These are phyloP conservation scores for Cyclotella kingstonii DNA, from an alignment of 108 stramenopile species.

Conservation along the genomic window DNA sequence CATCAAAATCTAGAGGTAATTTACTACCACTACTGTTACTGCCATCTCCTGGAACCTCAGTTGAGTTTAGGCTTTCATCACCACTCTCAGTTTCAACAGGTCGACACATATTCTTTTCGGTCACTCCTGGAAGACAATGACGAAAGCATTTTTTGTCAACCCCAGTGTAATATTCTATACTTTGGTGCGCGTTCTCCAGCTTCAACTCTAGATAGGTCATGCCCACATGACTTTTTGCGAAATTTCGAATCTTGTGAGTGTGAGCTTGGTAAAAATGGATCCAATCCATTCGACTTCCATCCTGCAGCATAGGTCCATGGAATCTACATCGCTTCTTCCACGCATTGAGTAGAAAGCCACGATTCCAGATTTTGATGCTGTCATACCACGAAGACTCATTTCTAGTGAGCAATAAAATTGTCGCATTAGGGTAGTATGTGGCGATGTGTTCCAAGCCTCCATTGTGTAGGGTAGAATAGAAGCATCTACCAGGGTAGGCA, in stretches of 20 bases:
- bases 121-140: constrained; percentile 18
- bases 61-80: no score
- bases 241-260: constrained; percentile 14
- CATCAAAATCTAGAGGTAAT: no score
- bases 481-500: constrained; percentile 13
- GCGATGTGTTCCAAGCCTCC: constrained; percentile 34
- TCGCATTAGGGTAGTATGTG: constrained; percentile 20
- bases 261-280: constrained; percentile 19
- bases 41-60: no score
- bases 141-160: constrained; percentile 1
- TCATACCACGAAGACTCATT: constrained; percentile 10
- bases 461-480: constrained; percentile 29
- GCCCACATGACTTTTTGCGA: constrained; percentile 3
- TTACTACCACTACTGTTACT: no score
- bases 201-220: constrained; percentile 24
- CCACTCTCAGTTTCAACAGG: no score
- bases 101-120: no score
- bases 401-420: constrained; percentile 21
- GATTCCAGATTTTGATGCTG: constrained; percentile 8
- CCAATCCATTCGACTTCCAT: constrained; percentile 15
- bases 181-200: constrained; percentile 1
- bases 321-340: constrained; percentile 15
- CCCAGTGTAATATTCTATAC: constrained; percentile 17
- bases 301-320: background rate
- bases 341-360: background rate